Base-by-base conservation (phyloP, 768 basidiomycete species). In the Brasilioporus rufonigricans region DNA sequence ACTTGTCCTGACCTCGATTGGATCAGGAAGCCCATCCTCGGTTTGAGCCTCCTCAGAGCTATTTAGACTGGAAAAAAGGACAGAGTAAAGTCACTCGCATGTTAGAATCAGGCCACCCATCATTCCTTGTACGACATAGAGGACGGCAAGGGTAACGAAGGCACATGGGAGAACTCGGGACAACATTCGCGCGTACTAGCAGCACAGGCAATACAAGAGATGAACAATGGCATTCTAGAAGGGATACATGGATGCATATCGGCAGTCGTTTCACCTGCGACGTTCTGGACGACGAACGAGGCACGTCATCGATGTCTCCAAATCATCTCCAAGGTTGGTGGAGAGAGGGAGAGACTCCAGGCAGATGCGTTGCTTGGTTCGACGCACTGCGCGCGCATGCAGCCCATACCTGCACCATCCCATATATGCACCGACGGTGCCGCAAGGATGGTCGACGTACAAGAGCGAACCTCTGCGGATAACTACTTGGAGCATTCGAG, bases 161-260 rank as follows among this genome's bases (percentile, higher is more conserved):
- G n/a, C n/a, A n/a, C n/a, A n/a, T n/a, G n/a, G n/a, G n/a, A n/a
- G n/a, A n/a, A 33, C 33, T 13, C 7, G 33, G 33, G 33, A 33
- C 33, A 33, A 33, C 33, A 91, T 56, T 81, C 86, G 1, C 78
- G 86, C 27, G 86, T 89, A 5, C 77, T 95, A 21, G 80, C 82
- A 1, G 79, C 80, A 48, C 93, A 94, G 61, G 77, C 85, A 1
- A 68, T 84, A 38, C 87, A 89, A 67, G 93, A 96, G n/a, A n/a
- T n/a, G n/a, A n/a, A n/a, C n/a, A n/a, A n/a, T n/a, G n/a, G n/a
- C n/a, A n/a, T n/a, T n/a, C n/a, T n/a, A n/a, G n/a, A n/a, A n/a
- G n/a, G n/a, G n/a, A n/a, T n/a, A n/a, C n/a, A n/a, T n/a, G n/a
- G n/a, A n/a, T n/a, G n/a, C n/a, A n/a, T n/a, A n/a, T n/a, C n/a